Evolutionary conservation across 2,329 filamentous ascomycete genomes (phyloP), one percentile per base, ranked within the genome.

Genomic region (Microsporum ferrugineum): DNA sequence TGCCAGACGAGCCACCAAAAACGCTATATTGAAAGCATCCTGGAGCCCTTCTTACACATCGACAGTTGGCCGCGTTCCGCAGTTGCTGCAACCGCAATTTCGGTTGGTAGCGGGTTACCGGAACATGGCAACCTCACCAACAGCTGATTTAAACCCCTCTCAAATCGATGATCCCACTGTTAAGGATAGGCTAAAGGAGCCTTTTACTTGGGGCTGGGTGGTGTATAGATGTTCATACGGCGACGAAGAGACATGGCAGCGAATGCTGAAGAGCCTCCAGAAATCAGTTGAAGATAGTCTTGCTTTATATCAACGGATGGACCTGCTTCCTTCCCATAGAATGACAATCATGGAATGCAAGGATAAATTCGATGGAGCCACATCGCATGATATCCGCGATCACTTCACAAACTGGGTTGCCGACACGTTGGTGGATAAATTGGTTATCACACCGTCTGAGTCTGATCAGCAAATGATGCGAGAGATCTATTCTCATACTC

Each of bases 171-270:
- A 47, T 17, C 43, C 43, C 23, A 14, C 23, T 8, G 5, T 27
- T n/a, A 47, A 17, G 43, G 2, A 5, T 23, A 29, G 7, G 7
- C 43, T 55, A 33, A 33, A 55, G 29, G 12, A 43, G 23, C 34
- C 43, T 8, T 57, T 36, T 34, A 55, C 55, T 12, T 66, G 62
- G 64, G 64, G 62, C 7, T 66, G 64, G 49, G 60, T 62, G 33
- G 56, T 66, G 12, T 66, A 64, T 45, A 64, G 64, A 36, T 63
- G 60, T 39, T 58, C 60, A 5, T 66, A 64, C 38, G 36, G 34
- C 36, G 57, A 64, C 60, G 62, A 65, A 17, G 49, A 60, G 23
- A 57, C 61, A 43, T 65, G 64, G 64, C 61, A 65, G 17, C 36
- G 59, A 62, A 64, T 65, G 57, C 45, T 65, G 27, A 23, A 64